phyloP scores from a whole-genome alignment of 2,329 filamentous ascomycete genomes.

The Fusarium marasasianum region DNA sequence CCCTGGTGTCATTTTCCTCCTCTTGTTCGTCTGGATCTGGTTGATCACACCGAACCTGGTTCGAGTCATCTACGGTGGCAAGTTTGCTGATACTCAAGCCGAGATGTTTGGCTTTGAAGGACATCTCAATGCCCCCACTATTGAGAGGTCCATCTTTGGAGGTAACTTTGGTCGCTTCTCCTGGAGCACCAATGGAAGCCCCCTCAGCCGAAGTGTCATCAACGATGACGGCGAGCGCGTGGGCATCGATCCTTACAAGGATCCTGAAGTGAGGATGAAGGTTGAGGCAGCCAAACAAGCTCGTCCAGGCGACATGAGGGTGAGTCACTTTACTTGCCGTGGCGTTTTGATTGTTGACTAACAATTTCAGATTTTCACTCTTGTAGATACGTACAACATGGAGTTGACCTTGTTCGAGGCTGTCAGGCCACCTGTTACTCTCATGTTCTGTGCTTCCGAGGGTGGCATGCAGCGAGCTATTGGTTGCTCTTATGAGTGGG shows the following conservation, averaged over 20 bases:
- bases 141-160: constrained; percentile 45
- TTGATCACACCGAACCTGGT: constrained; percentile 40
- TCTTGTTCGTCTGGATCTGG: constrained; percentile 39
- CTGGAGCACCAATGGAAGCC: constrained; percentile 44
- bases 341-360: background rate
- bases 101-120: constrained; percentile 49
- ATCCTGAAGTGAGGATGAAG: constrained; percentile 39
- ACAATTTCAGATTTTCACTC: constrained; percentile 46
- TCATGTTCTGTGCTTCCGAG: constrained; percentile 43
- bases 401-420: constrained; percentile 48
- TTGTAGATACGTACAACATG: constrained; percentile 51
- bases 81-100: constrained; percentile 44
- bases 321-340: constrained; percentile 4
- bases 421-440: constrained; percentile 36
- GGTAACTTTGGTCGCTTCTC: constrained; percentile 42
- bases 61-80: constrained; percentile 42
- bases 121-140: constrained; percentile 43
- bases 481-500: constrained; percentile 43
- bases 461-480: constrained; percentile 43
- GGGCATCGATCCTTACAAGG: constrained; percentile 40
- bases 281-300: constrained; percentile 42
- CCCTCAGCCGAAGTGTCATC: constrained; percentile 39
- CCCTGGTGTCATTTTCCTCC: constrained; percentile 37
- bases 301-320: constrained; percentile 42
- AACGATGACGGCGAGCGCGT: constrained; percentile 42